These are phyloP conservation scores for Ogataea paraovalis DNA, from an alignment of 805 yeast species.

Conservation along the genomic window DNA sequence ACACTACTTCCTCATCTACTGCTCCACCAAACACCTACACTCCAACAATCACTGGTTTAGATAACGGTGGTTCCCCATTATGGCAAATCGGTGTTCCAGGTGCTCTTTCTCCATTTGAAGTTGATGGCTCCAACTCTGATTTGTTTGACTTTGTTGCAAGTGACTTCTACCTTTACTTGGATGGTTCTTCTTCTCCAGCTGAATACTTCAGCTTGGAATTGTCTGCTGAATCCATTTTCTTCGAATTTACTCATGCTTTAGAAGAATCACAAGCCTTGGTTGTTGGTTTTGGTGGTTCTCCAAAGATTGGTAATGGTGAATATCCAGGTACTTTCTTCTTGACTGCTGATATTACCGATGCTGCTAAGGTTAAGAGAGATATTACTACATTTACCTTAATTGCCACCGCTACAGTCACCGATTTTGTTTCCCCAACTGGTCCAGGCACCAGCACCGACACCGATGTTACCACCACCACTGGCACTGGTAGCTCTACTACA, in stretches of 20 bases:
- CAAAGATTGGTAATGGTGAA: not conserved
- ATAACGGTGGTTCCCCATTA: not conserved
- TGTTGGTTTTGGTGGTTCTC: not conserved
- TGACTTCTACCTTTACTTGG: not conserved
- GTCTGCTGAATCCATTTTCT: not conserved
- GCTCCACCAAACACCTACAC: not conserved
- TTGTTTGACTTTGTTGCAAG: not conserved
- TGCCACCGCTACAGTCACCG: not conserved
- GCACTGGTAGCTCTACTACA: too few species aligned
- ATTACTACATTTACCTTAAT: not conserved
- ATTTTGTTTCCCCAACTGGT: not conserved
- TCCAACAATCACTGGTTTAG: not conserved
- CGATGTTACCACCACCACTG: too few species aligned
- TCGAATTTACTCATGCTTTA: not conserved
- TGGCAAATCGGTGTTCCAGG: constrained; percentile 1
- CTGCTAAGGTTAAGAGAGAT: not conserved
- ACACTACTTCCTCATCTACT: constrained; percentile 10
- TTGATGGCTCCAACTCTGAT: not conserved
- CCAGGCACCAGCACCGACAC: not conserved
- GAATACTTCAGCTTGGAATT: not conserved
- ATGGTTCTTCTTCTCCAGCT: not conserved
- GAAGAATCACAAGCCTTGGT: not conserved
- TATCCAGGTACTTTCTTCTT: not conserved
- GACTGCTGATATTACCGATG: not conserved
- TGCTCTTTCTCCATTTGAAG: not conserved